These are phyloP conservation scores for Tricholomella constricta DNA, from an alignment of 768 basidiomycete genomes.

Conservation along the genomic window DNA sequence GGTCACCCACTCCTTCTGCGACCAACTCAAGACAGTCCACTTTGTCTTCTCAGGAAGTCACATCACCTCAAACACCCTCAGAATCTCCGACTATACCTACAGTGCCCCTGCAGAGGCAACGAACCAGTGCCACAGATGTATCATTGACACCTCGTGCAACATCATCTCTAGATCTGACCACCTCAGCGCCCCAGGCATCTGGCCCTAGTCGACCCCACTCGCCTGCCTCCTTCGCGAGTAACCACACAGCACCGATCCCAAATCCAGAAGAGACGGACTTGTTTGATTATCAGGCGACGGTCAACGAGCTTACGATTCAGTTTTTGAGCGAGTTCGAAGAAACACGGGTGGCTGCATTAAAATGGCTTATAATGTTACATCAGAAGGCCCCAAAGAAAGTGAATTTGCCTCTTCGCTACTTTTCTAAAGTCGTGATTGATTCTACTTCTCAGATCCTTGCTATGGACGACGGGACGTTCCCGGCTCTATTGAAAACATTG, in stretches of 20 bases:
- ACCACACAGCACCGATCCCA: constrained; percentile 31
- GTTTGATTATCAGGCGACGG: constrained; percentile 92
- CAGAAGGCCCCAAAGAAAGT: constrained; percentile 97
- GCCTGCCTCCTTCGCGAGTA: constrained; percentile 48
- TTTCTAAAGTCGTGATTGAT: background rate
- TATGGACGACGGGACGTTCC: constrained; percentile 97
- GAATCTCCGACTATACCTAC: constrained; percentile 29
- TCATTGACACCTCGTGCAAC: constrained; percentile 37
- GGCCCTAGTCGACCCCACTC: constrained; percentile 63
- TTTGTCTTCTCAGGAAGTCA: constrained; percentile 47
- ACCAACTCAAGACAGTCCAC: constrained; percentile 54
- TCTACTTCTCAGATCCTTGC: constrained; percentile 73
- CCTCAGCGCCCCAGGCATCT: constrained; percentile 20
- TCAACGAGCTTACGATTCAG: constrained; percentile 89
- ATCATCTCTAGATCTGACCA: constrained; percentile 33
- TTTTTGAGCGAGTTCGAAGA: constrained; percentile 97
- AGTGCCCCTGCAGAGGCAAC: constrained; percentile 24
- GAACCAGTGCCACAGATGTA: constrained; percentile 38
- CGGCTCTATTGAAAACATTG: constrained; percentile 90
- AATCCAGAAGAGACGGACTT: constrained; percentile 59
- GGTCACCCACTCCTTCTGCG: constrained; percentile 60
- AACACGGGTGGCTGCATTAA: constrained; percentile 91
- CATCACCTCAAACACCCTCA: constrained; percentile 45
- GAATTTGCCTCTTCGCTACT: background rate
- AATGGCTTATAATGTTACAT: constrained; percentile 99